A percentile compares a stretch with the other conserved stretches of the same genome.
These are phyloP conservation scores for Apiotrichum veenhuisii DNA, from an alignment of 1,284 basidiomycete species.

Conservation along the genomic window DNA sequence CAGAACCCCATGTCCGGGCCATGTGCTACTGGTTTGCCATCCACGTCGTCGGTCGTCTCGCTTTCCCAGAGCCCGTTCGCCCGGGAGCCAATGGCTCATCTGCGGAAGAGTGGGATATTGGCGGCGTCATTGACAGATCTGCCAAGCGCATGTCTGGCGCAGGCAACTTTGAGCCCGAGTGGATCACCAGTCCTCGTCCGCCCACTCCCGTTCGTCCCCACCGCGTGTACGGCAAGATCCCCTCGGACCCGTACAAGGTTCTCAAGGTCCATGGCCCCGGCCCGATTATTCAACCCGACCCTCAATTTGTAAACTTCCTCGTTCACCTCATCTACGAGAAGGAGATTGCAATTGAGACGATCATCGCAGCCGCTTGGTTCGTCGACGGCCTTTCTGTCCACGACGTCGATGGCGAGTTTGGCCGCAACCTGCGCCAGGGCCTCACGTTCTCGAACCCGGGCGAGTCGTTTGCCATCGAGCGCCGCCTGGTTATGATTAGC, in stretches of 20 bases:
- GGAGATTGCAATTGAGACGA: constrained; percentile 8
- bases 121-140: background rate
- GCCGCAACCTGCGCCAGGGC: background rate
- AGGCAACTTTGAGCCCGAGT: constrained; percentile 1
- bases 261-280: constrained; percentile 6
- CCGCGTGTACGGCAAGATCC: constrained; percentile 1
- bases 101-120: constrained; percentile 2
- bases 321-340: constrained; percentile 9
- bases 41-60: constrained; percentile 9
- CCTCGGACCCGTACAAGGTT: constrained; percentile 13
- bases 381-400: constrained; percentile 16
- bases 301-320: constrained; percentile 9
- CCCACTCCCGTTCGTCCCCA: background rate
- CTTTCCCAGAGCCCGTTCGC: constrained; percentile 2
- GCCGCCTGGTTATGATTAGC: constrained; percentile 10
- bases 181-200: background rate
- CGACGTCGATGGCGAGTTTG: constrained; percentile 6
- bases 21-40: constrained; percentile 11
- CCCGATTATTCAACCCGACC: constrained; percentile 3
- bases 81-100: background rate
- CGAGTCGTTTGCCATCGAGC: constrained; percentile 10
- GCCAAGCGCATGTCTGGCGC: constrained; percentile 1
- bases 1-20: background rate
- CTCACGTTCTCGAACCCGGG: constrained; percentile 6
- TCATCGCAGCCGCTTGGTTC: constrained; percentile 17